Percentiles rank a stretch among this genome's conserved stretches.
These are phyloP conservation scores for Aspergillus novoparasiticus DNA, from an alignment of 2,329 filamentous ascomycete genomes.

Conservation along the genomic window DNA sequence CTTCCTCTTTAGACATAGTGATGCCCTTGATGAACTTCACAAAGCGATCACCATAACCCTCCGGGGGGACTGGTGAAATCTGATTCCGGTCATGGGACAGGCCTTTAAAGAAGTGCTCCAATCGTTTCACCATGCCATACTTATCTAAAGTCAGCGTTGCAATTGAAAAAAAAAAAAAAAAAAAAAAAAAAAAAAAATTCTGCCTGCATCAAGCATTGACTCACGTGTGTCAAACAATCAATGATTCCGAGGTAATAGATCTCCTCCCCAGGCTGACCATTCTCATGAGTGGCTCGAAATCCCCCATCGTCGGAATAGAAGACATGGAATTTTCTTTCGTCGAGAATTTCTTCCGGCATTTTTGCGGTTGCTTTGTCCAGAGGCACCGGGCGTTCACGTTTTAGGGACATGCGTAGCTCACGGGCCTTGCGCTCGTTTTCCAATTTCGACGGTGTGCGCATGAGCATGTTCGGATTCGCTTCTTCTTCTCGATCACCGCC, in stretches of 20 bases:
- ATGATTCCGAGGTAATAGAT: constrained; percentile 99
- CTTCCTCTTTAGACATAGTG: constrained; percentile 88
- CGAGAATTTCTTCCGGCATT: constrained; percentile 87
- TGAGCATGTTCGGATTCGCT: constrained; percentile 65
- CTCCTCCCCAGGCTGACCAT: constrained; percentile 80
- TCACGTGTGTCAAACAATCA: constrained; percentile 94
- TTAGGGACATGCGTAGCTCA: constrained; percentile 88
- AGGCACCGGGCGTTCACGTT: constrained; percentile 88
- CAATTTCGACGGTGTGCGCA: constrained; percentile 88
- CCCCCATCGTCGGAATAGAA: constrained; percentile 96
- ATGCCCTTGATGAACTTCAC: constrained; percentile 87
- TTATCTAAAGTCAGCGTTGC: constrained; percentile 41
- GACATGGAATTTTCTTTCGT: constrained; percentile 73
- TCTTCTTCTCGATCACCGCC: constrained; percentile 72
- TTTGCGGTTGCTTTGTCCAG: constrained; percentile 79
- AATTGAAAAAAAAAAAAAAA: no score
- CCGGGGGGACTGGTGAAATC: constrained; percentile 89
- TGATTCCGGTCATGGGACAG: constrained; percentile 78
- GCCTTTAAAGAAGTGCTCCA: constrained; percentile 97
- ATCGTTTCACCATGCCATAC: constrained; percentile 93
- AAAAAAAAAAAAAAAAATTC: no score
- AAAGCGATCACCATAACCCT: constrained; percentile 91
- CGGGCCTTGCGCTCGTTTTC: constrained; percentile 89
- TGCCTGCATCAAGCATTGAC: constrained; percentile 38
- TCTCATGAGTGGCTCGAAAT: constrained; percentile 88